Evolutionary conservation across 1,284 basidiomycete genomes (phyloP), one percentile per base, ranked within the genome.

Genomic region (Heterobasidion parviporum): DNA sequence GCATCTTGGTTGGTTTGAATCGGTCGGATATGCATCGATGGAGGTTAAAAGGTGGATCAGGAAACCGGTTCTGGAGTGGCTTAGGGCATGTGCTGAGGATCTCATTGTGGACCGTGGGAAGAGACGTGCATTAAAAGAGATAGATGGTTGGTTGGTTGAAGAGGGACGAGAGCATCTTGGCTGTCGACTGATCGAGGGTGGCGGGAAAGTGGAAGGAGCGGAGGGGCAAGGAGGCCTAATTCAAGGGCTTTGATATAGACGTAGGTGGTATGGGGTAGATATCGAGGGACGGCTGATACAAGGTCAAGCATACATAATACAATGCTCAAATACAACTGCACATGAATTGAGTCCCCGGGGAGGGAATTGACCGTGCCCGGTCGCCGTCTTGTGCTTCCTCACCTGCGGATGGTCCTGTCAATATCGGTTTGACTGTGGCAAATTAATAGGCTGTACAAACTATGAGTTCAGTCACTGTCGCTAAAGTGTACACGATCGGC

Each of bases 1-100:
- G 0, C 96, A 99, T 72, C 76, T 99, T 15, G 96, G 96, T 35
- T 98, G 93, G 95, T 98, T 96, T 67, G 83, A 89, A 63, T 72
- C 79, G 49, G 73, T 73, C 35, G 74, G 73, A 41, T 59, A 69
- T 47, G 68, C 68, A 57, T 47, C 9, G 33, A 74, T 76, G 38
- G 67, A 71, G 57, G 69, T 82, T 14, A 76, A 77, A 57, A 73
- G 89, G 54, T 93, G 90, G 91, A 76, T 88, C 54, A 78, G 76
- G 15, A 73, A 77, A 60, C 91, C 91, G 9, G 84, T 88, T 5
- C 63, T 92, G 8, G 86, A 93, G 66, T 93, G 87, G 88, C 64
- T 90, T 48, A 77, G 72, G 58, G 73, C 86, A 43, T 74, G 79
- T 44, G 81, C 77, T 32, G 78, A 86, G 56, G 76, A 80, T 44